A percentile compares a stretch with the other conserved stretches of the same genome.
phyloP scores from a whole-genome alignment of 148 eudicot species.

The Rhododendron simsii region DNA sequence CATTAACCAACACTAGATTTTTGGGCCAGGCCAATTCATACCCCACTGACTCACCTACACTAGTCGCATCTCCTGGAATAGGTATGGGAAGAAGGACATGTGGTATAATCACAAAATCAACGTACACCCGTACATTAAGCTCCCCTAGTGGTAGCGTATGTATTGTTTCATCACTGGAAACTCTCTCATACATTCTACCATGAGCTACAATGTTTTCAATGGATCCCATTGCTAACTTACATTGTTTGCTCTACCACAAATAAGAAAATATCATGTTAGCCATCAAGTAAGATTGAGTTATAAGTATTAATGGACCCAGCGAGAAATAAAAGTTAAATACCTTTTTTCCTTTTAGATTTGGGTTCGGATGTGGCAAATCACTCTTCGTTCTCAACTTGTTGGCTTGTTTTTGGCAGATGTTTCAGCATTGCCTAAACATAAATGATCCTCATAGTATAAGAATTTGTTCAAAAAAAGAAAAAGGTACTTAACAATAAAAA shows the following conservation, averaged over 20 bases:
- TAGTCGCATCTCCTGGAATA: neutral
- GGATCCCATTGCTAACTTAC: neutral
- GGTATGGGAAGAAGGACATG: neutral
- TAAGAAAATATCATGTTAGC: no score
- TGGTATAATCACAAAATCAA: neutral
- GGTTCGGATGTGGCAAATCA: neutral
- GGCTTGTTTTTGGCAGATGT: neutral
- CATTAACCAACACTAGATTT: no score
- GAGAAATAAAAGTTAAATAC: neutral
- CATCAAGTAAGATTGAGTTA: neutral
- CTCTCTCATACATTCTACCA: neutral
- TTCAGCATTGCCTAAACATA: neutral
- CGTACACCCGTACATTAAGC: neutral
- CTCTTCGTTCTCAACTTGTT: neutral
- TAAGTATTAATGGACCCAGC: no score
- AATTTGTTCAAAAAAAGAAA: no score
- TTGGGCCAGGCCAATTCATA: neutral
- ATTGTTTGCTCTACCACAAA: neutral
- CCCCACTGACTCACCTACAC: neutral
- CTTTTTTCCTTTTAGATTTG: neutral
- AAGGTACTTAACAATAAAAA: no score
- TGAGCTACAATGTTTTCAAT: neutral
- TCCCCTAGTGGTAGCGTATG: neutral
- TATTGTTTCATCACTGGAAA: neutral
- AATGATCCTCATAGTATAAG: neutral